phyloP scores from a whole-genome alignment of 345 rosid genomes.

The Cardamine chenopodiifolia region DNA sequence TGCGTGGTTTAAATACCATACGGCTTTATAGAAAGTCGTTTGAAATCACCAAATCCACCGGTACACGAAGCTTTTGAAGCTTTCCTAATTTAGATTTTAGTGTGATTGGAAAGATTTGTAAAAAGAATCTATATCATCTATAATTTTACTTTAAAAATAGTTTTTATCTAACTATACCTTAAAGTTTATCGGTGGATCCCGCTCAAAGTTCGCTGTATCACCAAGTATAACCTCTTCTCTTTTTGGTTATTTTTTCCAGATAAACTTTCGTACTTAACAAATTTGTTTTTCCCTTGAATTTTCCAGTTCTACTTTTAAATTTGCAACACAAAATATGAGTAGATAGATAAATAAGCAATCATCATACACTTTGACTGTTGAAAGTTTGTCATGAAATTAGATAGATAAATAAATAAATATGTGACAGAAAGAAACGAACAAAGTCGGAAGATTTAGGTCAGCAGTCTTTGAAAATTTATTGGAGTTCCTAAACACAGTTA shows the following conservation, averaged over 20 bases:
- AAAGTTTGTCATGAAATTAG: slow-evolving; percentile 5
- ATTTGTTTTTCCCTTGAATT: too few species aligned
- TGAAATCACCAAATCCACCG: not conserved
- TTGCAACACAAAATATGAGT: not conserved
- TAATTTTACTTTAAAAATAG: not conserved
- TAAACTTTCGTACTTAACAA: not conserved
- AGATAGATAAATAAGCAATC: too few species aligned
- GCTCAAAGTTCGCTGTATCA: not conserved
- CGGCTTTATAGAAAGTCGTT: not conserved
- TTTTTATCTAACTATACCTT: not conserved
- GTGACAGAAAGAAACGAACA: not conserved
- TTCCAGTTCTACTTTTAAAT: not conserved
- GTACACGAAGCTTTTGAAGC: not conserved
- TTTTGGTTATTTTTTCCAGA: too few species aligned
- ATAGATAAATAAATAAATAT: not conserved
- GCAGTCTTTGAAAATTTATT: not conserved
- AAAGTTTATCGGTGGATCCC: not conserved
- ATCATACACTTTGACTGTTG: not conserved
- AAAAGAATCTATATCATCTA: not conserved
- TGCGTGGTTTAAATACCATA: not conserved
- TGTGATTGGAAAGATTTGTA: not conserved
- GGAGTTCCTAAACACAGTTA: slow-evolving; percentile 7
- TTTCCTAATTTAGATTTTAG: not conserved
- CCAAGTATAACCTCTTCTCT: too few species aligned
- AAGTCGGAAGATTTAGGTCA: slow-evolving; percentile 24